Evolutionary conservation across 305 asterid genomes (phyloP), one percentile per base, ranked within the genome.

Genomic region (Andrographis paniculata): DNA sequence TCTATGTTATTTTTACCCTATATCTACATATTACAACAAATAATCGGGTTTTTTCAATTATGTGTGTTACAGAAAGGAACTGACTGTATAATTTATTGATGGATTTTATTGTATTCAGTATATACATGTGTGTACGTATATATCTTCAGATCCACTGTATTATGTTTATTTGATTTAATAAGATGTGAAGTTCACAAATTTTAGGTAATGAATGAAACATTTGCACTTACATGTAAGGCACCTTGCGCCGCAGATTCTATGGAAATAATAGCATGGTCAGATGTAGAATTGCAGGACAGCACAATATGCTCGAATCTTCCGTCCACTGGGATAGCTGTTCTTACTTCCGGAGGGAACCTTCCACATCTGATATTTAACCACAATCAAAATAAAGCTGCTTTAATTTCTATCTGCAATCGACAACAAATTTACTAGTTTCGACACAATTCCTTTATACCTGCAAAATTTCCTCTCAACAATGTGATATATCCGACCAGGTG

Each of bases 301-400:
- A 89, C 97, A 28, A 89, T 85, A 60, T 89, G 97, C 58, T 89
- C 95, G 18, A 89, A 89, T 68, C 97, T 82, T 63, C 93, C 98
- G 45, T 89, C 95, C 61, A 89, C 95, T 0, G 95, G 97, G 45
- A 89, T 89, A 45, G 95, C 94, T 38, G 97, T 85, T 73, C 94
- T 76, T 37, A 85, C 94, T 57, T 79, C 91, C 17, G 97, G 97
- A 55, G 97, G 93, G 55, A 45, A 85, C 72, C 95, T 82, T 58
- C 95, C 97, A 65, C 98, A 89, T 64, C 95, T 84, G 74, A 38
- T 20, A 36, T 42, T 51, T 35, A 12, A 14, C 8, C 6, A 24
- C 8, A 8, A 24, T 24, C 30, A 3, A 24, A 24, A 8, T 4
- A 3, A 24, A 24, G 30, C 4, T 24, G 30, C 8, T 24, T 24